A percentile compares a stretch with the other conserved stretches of the same genome.
phyloP scores from a whole-genome alignment of 1,284 basidiomycete species.

The Waitea zeae region DNA sequence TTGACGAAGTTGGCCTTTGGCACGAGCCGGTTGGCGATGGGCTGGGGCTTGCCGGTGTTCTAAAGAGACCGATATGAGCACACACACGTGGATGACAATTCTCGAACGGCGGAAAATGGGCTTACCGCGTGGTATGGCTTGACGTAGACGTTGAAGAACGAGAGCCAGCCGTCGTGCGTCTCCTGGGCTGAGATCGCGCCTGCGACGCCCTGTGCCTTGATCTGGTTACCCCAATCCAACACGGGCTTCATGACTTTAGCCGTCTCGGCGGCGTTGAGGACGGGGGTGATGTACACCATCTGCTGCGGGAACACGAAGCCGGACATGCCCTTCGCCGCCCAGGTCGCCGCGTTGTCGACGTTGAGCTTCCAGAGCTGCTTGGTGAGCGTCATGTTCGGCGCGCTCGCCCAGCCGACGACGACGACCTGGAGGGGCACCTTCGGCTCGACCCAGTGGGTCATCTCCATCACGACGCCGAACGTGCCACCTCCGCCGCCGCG shows the following conservation, averaged over 20 bases:
- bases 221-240: constrained; percentile 16
- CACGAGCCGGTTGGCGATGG: constrained; percentile 24
- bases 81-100: no score
- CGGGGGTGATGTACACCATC: constrained; percentile 11
- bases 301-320: constrained; percentile 6
- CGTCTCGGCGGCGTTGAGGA: constrained; percentile 14
- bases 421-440: neutral
- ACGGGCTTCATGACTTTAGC: constrained; percentile 21
- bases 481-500: constrained; percentile 30
- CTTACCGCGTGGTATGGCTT: constrained; percentile 4
- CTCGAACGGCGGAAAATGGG: no score
- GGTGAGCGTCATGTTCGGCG: neutral
- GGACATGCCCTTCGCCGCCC: constrained; percentile 10
- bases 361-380: neutral
- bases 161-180: constrained; percentile 18
- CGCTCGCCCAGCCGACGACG: neutral
- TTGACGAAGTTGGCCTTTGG: constrained; percentile 19
- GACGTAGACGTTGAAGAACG: constrained; percentile 21
- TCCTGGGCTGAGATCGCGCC: constrained; percentile 13
- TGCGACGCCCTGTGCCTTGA: constrained; percentile 12
- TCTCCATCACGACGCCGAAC: constrained; percentile 18
- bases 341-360: constrained; percentile 4
- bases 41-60: constrained; percentile 19
- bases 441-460: neutral
- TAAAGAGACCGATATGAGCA: no score